Percentiles rank a stretch among this genome's conserved stretches.
Evolutionary conservation across 768 basidiomycete species (phyloP).

Genomic region (Lenzites betulinus): DNA sequence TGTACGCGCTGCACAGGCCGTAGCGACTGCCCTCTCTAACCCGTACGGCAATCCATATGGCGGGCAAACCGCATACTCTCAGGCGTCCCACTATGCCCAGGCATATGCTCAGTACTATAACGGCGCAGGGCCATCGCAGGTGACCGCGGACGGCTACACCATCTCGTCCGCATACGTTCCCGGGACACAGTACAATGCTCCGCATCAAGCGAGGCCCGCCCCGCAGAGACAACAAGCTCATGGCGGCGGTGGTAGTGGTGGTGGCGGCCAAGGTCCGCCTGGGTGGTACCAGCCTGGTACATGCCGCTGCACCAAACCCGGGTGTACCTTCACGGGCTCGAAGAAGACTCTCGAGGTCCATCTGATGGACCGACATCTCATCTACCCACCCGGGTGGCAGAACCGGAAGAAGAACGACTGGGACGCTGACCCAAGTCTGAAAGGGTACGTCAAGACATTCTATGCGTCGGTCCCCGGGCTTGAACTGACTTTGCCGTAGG

Average conservation of each 20-base stretch:
- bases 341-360: conserved; percentile 68
- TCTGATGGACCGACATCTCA: conserved; percentile 89
- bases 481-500: conserved; percentile 36
- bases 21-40: conserved; percentile 30
- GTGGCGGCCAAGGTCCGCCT: conserved; percentile 9
- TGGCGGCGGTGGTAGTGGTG: conserved; percentile 4
- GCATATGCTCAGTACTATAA: conserved; percentile 28
- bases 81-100: conserved; percentile 38
- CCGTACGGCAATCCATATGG: conserved; percentile 28
- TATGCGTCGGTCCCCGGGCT: neutral
- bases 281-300: conserved; percentile 68
- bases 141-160: conserved; percentile 37
- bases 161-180: conserved; percentile 37
- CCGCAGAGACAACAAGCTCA: neutral
- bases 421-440: conserved; percentile 83
- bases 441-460: conserved; percentile 53
- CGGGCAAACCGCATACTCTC: conserved; percentile 20
- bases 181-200: conserved; percentile 10
- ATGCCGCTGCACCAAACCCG: conserved; percentile 56
- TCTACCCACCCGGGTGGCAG: conserved; percentile 77
- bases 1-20: conserved; percentile 25
- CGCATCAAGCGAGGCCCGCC: conserved; percentile 5
- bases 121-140: conserved; percentile 18
- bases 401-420: conserved; percentile 58
- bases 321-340: conserved; percentile 72